A percentile compares a stretch with the other conserved stretches of the same genome.
phyloP scores from a whole-genome alignment of 2,329 filamentous ascomycete genomes.

The Raffaelea ambrosiae region DNA sequence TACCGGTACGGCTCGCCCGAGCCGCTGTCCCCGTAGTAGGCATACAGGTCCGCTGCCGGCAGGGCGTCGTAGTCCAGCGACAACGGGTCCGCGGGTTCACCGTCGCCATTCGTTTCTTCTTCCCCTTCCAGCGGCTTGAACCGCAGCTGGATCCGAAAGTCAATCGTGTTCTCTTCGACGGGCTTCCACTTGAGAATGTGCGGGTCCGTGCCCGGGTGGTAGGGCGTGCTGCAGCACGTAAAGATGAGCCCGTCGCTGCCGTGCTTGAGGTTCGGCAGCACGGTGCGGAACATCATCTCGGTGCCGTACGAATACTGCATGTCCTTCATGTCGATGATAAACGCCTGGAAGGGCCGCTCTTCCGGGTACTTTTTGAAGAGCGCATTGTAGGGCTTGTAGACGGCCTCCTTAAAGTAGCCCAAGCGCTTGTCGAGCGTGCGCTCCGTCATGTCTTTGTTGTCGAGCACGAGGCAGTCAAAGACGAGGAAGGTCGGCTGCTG shows the following conservation, averaged over 20 bases:
- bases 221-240: conserved; percentile 81
- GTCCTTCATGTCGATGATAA: conserved; percentile 77
- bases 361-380: conserved; percentile 58
- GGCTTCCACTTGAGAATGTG: conserved; percentile 99
- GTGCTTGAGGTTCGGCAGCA: conserved; percentile 76
- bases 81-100: conserved; percentile 50
- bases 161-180: conserved; percentile 87
- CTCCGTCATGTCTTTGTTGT: conserved; percentile 66
- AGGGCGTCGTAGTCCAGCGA: conserved; percentile 69
- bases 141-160: conserved; percentile 72
- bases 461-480: conserved; percentile 84
- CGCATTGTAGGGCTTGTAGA: conserved; percentile 62
- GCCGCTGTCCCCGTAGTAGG: conserved; percentile 53
- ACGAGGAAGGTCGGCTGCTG: conserved; percentile 75
- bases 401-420: conserved; percentile 71
- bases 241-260: conserved; percentile 97
- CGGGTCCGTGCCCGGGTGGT: conserved; percentile 82
- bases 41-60: conserved; percentile 62
- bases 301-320: conserved; percentile 86
- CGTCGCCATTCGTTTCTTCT: not conserved
- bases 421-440: conserved; percentile 81
- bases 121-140: conserved; percentile 63
- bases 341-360: conserved; percentile 63
- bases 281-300: conserved; percentile 82
- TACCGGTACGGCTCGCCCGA: conserved; percentile 43